phyloP scores from a whole-genome alignment of 2,329 filamentous ascomycete species.

The Zopfia rhizophila region DNA sequence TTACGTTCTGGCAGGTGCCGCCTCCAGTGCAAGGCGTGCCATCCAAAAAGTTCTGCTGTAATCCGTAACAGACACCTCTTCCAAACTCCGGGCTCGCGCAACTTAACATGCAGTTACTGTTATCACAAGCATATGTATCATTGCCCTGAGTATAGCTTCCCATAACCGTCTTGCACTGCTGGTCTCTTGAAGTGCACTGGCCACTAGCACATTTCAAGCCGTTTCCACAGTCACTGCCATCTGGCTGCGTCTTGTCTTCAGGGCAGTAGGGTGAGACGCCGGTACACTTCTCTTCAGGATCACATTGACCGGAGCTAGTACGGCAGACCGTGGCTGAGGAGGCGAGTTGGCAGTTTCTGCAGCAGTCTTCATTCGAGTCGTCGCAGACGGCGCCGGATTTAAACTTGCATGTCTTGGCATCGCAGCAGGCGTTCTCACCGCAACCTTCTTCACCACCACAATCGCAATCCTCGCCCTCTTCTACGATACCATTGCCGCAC shows the following conservation, averaged over 20 bases:
- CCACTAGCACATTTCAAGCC: slow-evolving; percentile 85
- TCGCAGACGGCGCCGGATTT: slow-evolving; percentile 78
- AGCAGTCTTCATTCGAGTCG: slow-evolving; percentile 88
- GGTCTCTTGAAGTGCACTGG: slow-evolving; percentile 91
- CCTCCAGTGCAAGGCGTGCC: slow-evolving; percentile 86
- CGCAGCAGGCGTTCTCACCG: slow-evolving; percentile 80
- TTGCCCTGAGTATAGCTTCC: slow-evolving; percentile 78
- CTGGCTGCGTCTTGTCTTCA: slow-evolving; percentile 71
- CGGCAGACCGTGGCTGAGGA: slow-evolving; percentile 80
- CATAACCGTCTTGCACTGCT: slow-evolving; percentile 88
- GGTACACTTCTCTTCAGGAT: slow-evolving; percentile 84
- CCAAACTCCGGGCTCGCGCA: slow-evolving; percentile 79
- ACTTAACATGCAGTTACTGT: slow-evolving; percentile 76
- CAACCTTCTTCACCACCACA: slow-evolving; percentile 83
- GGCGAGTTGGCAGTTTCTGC: slow-evolving; percentile 75
- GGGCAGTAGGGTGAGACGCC: slow-evolving; percentile 80
- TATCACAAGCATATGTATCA: slow-evolving; percentile 82
- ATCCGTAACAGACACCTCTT: slow-evolving; percentile 72
- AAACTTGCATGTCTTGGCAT: slow-evolving; percentile 88
- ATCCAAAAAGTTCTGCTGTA: slow-evolving; percentile 93
- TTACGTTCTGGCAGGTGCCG: slow-evolving; percentile 77
- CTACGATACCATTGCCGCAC: slow-evolving; percentile 97
- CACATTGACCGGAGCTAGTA: slow-evolving; percentile 80
- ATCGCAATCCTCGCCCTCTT: slow-evolving; percentile 93
- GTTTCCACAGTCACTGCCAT: slow-evolving; percentile 78